A percentile compares a stretch with the other conserved stretches of the same genome.
phyloP scores from a whole-genome alignment of 768 basidiomycete species.

The Lentinula edodes region DNA sequence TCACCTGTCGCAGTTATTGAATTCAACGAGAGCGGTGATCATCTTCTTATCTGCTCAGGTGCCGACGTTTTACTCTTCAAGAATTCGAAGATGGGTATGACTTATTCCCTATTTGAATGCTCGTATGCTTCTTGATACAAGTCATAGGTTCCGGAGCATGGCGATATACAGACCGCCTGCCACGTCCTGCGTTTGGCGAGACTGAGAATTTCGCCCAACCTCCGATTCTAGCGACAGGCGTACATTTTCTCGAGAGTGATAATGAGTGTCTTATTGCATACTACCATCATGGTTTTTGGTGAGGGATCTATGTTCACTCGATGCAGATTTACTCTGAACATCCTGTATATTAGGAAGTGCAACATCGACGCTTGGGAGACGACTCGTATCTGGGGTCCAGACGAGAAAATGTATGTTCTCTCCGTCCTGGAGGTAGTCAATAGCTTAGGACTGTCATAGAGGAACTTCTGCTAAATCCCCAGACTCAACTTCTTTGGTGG shows the following conservation, averaged over 20 bases:
- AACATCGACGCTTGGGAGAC: neutral
- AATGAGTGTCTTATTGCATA: neutral
- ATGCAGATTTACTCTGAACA: neutral
- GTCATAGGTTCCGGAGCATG: neutral
- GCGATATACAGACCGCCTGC: neutral
- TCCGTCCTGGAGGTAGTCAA: too few species aligned
- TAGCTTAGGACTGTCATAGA: too few species aligned
- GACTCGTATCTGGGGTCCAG: neutral
- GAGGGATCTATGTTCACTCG: too few species aligned
- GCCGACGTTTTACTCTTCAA: neutral
- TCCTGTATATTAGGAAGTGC: neutral
- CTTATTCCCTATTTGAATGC: too few species aligned
- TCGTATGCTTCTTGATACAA: neutral
- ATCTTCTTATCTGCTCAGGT: neutral
- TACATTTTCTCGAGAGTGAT: neutral
- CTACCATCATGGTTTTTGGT: neutral
- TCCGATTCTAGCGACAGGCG: neutral
- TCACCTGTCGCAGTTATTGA: too few species aligned
- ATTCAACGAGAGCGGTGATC: neutral
- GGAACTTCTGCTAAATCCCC: too few species aligned
- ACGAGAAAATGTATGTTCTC: neutral
- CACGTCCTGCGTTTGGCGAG: neutral
- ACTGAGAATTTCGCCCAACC: neutral
- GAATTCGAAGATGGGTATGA: neutral
- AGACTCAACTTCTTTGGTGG: too few species aligned